These are phyloP conservation scores for Castanea sativa DNA, from an alignment of 306 rosid species.

Conservation along the genomic window DNA sequence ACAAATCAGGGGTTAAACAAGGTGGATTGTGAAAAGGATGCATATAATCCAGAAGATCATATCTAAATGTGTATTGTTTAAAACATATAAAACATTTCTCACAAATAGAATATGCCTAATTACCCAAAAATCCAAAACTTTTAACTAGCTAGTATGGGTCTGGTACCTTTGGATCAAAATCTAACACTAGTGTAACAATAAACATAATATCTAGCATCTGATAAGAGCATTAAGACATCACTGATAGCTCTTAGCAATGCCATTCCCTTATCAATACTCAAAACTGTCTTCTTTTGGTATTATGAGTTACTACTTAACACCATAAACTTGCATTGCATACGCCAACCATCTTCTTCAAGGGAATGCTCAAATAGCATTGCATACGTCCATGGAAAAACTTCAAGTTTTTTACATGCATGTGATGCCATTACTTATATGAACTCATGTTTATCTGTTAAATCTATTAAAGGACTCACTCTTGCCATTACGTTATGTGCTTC, in stretches of 20 bases:
- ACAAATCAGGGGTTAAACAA: slow-evolving; percentile 11
- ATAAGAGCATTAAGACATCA: not conserved
- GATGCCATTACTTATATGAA: not conserved
- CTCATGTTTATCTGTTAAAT: not conserved
- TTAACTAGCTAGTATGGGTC: not conserved
- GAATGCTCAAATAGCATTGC: not conserved
- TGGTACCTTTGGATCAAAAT: not conserved
- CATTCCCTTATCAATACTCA: not conserved
- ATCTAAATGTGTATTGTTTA: not conserved
- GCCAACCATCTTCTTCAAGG: not conserved
- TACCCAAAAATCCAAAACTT: not conserved
- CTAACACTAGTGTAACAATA: not conserved
- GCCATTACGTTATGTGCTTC: not conserved
- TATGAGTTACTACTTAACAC: not conserved
- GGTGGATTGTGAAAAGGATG: not conserved
- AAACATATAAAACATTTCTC: not conserved
- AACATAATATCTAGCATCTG: not conserved
- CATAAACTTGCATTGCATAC: not conserved
- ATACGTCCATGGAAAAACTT: not conserved
- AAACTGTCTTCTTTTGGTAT: not conserved
- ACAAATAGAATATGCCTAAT: not conserved
- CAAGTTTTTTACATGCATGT: not conserved
- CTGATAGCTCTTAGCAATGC: not conserved
- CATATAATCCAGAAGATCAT: not conserved
- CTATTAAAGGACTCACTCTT: not conserved